Base-by-base conservation (phyloP, 148 eudicot genomes). In the Rhododendron griersonianum region DNA sequence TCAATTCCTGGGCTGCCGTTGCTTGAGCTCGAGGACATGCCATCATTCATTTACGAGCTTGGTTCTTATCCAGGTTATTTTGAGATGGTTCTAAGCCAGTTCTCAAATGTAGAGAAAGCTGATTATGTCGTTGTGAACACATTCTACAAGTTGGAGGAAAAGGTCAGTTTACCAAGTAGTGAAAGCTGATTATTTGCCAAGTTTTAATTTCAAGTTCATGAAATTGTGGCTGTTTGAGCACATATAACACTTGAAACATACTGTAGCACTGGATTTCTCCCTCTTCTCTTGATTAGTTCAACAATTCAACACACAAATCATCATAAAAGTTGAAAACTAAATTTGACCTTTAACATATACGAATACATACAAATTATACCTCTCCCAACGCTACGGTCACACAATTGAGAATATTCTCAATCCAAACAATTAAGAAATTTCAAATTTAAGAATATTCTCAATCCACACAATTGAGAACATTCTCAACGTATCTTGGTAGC, bases 41-140 rank as follows among this genome's bases (percentile, higher is more conserved):
- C 96, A 3, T 89, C 94, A 8, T 91, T 91, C 75, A 85, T 95
- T 23, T 81, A 79, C 23, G 83, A 80, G 5, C 90, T 87, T 9
- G 93, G 89, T 51, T 44, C 86, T 1, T 93, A 93, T 85, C 94
- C 96, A n/a, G 95, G 91, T 81, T 94, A 92, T 57, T 88, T 91
- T 15, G 80, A 93, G 89, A 28, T 92, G 89, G 87, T 91, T 21
- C n/a, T 91, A 87, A 81, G 80, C 10, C 98, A 95, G 78, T 89
- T 90, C 65, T 83, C 80, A 3, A 91, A 93, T 80, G 67, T 91
- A 89, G 90, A 92, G 2, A 80, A 90, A 85, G 96, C 93, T 82
- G 94, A 94, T 92, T 91, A 84, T 78, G 88, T 91, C 57, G 84
- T 95, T 81, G 90, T 94, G 41, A 94, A 94, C 78, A 90, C 93